Base-by-base conservation (phyloP, 1,284 basidiomycete species). In the Apiotrichum siamense region DNA sequence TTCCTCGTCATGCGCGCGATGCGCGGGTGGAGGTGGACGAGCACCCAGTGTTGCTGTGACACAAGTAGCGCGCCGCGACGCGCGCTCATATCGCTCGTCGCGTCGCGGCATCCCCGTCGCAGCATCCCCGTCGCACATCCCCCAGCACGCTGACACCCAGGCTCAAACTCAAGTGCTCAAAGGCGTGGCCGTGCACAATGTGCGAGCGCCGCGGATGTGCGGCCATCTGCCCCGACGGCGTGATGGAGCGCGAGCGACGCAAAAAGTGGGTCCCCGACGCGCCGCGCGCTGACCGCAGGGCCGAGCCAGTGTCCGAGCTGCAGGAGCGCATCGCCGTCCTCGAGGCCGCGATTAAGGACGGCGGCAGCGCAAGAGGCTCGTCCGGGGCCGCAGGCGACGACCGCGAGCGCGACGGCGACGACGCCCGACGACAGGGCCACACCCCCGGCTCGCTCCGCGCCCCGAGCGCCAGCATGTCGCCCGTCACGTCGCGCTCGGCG, bases 151-250 rank as follows among this genome's bases (percentile, higher is more conserved):
- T 48, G 41, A 48, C 29, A 21, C 32, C 15, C 51, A 57, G 55
- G 6, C 55, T 57, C 47, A 57, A 57, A 35, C 52, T 57, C 26
- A 50, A 51, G 23, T 57, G 55, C 49, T 57, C 55, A 18, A 48
- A 53, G 18, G 24, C 46, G 12, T 57, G 55, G 55, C 55, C 55
- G 25, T 57, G 55, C 36, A 57, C 55, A n/a, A 49, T 44, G 36
- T 57, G 55, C 45, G 50, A 52, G 45, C 44, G 50, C 17, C 26
- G 45, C 20, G 50, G 50, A 9, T 52, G 50, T 20, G 45, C 40
- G 12, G 21, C 44, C 12, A 51, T 57, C 18, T 57, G 55, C 10
- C 55, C 55, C 25, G 44, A 49, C 32, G 55, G 55, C 24, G 52
- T 51, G 39, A 44, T 48, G 12, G 50, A 51, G 49, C 47, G 47